Base-by-base conservation (phyloP, 140 eudicot genomes). In the Stevia rebaudiana region DNA sequence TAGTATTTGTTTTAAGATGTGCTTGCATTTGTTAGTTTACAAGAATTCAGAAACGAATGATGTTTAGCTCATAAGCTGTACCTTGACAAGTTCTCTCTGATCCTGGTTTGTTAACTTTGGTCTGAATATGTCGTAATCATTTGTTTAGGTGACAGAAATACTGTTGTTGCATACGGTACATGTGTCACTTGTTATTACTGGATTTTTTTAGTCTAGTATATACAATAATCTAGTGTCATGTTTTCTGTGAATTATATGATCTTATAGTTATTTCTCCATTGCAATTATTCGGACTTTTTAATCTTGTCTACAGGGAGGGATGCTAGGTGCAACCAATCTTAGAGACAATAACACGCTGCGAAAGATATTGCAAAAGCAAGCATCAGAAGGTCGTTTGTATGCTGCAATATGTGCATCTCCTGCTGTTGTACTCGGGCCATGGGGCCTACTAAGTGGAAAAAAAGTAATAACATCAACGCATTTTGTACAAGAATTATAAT, bases 321-420 rank as follows among this genome's bases (percentile, higher is more conserved):
- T 88, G 80, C 97, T 88, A 21, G 99, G 99, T 71, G 90, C 97
- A 64, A 33, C 88, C 44, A 78, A 73, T 79, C 78, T 92, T 49
- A 85, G 67, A 76, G 88, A 92, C 67, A 81, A 77, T 67, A 74
- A 69, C 56, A 67, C 68, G 13, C 53, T 92, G 82, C 87, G 80
- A 56, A 76, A 68, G 58, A 77, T 88, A 40, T 94, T 85, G 58
- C 81, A 83, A 65, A 92, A 78, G 72, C 99, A 92, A 78, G 96
- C 95, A 46, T 78, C 86, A 7, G 90, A 92, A 63, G 99, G 89
- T 50, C 84, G 90, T 5, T 73, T 83, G 39, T 82, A 79, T 74
- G 97, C 97, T 61, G 99, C 99, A 68, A 78, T 92, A 67, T 92
- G 99, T 83, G 99, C 99, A 37, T 69, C 97, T 70, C 99, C 99